These are phyloP conservation scores for Aspergillus nidulans DNA, from an alignment of 495 filamentous ascomycete genomes.

Conservation along the genomic window DNA sequence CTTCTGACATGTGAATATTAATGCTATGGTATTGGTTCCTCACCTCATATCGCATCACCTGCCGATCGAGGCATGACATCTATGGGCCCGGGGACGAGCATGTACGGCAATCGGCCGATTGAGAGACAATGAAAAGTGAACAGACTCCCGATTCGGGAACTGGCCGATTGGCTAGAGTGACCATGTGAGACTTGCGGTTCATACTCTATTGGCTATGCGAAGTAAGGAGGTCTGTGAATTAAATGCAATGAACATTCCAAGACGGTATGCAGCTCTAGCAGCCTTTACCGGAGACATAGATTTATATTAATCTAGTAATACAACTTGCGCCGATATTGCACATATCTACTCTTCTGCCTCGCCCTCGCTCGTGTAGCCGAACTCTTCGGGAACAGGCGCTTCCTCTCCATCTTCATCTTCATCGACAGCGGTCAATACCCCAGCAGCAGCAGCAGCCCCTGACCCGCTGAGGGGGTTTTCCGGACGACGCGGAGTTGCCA, in stretches of 20 bases:
- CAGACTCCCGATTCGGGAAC: background rate
- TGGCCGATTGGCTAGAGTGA: background rate
- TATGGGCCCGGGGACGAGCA: background rate
- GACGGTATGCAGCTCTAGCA: slow-evolving; percentile 13
- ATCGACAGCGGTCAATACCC: slow-evolving; percentile 75
- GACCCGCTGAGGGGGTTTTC: slow-evolving; percentile 23
- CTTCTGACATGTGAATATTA: slow-evolving; percentile 14
- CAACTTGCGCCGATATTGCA: slow-evolving; percentile 31
- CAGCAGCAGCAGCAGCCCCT: slow-evolving; percentile 72
- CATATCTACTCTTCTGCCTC: slow-evolving; percentile 51
- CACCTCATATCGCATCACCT: slow-evolving; percentile 10
- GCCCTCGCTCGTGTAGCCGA: slow-evolving; percentile 78
- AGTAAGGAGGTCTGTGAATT: background rate
- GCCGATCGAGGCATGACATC: slow-evolving; percentile 3
- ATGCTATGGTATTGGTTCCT: background rate
- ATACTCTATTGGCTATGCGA: background rate
- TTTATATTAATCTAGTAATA: slow-evolving; percentile 46
- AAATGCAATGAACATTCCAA: slow-evolving; percentile 13
- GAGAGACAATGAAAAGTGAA: background rate
- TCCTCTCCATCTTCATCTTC: slow-evolving; percentile 84
- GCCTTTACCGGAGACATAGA: slow-evolving; percentile 21
- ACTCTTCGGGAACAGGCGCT: slow-evolving; percentile 72
- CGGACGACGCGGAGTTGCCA: slow-evolving; percentile 34
- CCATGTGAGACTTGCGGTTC: slow-evolving; percentile 2
- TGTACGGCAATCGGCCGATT: slow-evolving; percentile 3